Evolutionary conservation across 176 grass and related monocot species (phyloP), one percentile per base, ranked within the genome.

Genomic region (Ampelocalamus luodianensis): DNA sequence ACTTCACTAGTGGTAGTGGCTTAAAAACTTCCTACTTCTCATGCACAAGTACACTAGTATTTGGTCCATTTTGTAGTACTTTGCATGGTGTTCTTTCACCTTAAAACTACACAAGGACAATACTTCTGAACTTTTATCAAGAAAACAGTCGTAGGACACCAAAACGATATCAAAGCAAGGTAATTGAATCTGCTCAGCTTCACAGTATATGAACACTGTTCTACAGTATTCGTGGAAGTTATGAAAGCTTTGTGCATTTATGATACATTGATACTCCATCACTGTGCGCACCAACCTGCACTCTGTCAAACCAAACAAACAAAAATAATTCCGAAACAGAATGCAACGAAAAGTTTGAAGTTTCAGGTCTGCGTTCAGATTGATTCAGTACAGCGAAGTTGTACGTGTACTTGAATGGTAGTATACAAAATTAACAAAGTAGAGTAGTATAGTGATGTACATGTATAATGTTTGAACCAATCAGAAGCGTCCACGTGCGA

Each of bases 161-260:
- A 32, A 49, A 50, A 73, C 3, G 70, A 73, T 50, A 73, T 17
- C 45, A 20, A 29, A 53, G 13, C 43, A 76, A 16, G 62, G 27
- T 7, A 65, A 65, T 64, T 60, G 70, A 56, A 73, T 65, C 8
- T 46, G 69, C 69, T 67, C 46, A 54, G 7, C 69, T 80, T 87
- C 40, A 44, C 23, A 56, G 60, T 73, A 15, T 67, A 15, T 81
- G 48, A 37, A 36, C 48, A 54, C 4, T 76, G 34, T 59, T 59
- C 50, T 10, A 40, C 20, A 40, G 29, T 76, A 58, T 38, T 17
- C 72, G 36, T 74, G 8, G 6, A 27, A 17, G 72, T 17, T 48
- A 54, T 74, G 16, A 12, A 27, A 17, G 16, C 27, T 53, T 51
- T 54, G 16, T 74, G 17, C 32, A 54, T 36, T 29, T 51, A 76